Base-by-base conservation (phyloP, 176 grass and related monocot species). In the bread wheat (Triticum aestivum) region DNA sequence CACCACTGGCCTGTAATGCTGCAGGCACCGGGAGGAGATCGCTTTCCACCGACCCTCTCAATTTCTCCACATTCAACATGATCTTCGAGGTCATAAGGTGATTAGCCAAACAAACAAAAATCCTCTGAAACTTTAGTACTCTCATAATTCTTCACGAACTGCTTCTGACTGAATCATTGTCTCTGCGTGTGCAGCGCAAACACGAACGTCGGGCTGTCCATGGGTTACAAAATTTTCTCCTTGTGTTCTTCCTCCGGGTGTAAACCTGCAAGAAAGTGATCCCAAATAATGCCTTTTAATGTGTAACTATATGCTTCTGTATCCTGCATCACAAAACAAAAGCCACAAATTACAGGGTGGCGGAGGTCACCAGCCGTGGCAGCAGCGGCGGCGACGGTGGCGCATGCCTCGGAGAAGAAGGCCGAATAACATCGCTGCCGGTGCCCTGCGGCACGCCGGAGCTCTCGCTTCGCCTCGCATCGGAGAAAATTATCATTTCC, bases 141-240 rank as follows among this genome's bases (percentile, higher is more conserved):
- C 41, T 47, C 39, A 49, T 3, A 49, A 6, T 74, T 23, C 71
- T 74, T 74, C 71, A 3, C 12, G 44, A 69, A 72, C 33, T 23
- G 58, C 6, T 52, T 52, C 11, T 17, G 13, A 47, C 44, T 47
- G 44, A 47, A 4, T 12, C 44, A 47, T 13, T 47, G 44, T 47
- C 11, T 47, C 44, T 12, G 38, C 1, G 6, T 0, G 4, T 85
- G 41, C 78, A 95, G 93, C 65, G 91, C 87, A 15, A 92, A 90
- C 38, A 83, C 89, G 30, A 95, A 98, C 61, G 89, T 92, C 0
- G 93, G 95, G 47, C 8, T 95, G 42, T 91, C 95, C 24, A 90
- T 64, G 3, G 91, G 95, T 9, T 93, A 95, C 39, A 89, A 24
- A 3, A 9, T 49, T 23, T n/a, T 20, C 4, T 13, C 20, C 63